Evolutionary conservation across 164 flowering plant species (phyloP), one percentile per base, ranked within the genome.

Genomic region (Berberis thunbergii): DNA sequence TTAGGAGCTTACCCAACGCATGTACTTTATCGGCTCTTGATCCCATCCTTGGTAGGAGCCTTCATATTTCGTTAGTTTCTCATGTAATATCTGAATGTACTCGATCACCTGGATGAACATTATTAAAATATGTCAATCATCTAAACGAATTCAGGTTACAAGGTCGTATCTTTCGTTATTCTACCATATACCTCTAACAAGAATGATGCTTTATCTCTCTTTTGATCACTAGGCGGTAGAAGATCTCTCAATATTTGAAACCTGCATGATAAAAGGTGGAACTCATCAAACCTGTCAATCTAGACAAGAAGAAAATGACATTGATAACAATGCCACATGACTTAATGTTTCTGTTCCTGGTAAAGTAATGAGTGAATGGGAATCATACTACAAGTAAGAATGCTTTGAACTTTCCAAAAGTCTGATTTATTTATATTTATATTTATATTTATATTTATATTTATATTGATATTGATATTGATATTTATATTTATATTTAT

Each of bases 151-250:
- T 3, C 3, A 52, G 39, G 6, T 3, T 56, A 3, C 26, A 56
- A 56, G 0, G 8, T 56, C 26, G 7, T 13, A 6, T 13, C 5
- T 11, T 54, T 56, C 3, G 6, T 10, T 56, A 42, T 44, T 45
- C 44, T 38, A 54, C 43, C 11, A 41, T 9, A 13, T 75, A 93
- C 98, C 96, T 94, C 97, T 56, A 88, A 67, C 13, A 90, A 75
- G 70, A 94, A 94, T 6, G 98, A 91, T 42, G 98, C 98, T 13
- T 96, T 94, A 67, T 94, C 98, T 73, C 96, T 83, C 78, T 94
- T 94, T 60, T 91, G 97, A 72, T 94, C 97, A 75, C 85, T 79
- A 49, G 84, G 76, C 3, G 98, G 98, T 65, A 94, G 81, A 41
- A 94, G 77, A 42, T 87, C 89, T 79, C 95, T 88, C 79, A 94